Evolutionary conservation across 495 filamentous ascomycete genomes (phyloP), one percentile per base, ranked within the genome.

Genomic region (Xeromyces bisporus): DNA sequence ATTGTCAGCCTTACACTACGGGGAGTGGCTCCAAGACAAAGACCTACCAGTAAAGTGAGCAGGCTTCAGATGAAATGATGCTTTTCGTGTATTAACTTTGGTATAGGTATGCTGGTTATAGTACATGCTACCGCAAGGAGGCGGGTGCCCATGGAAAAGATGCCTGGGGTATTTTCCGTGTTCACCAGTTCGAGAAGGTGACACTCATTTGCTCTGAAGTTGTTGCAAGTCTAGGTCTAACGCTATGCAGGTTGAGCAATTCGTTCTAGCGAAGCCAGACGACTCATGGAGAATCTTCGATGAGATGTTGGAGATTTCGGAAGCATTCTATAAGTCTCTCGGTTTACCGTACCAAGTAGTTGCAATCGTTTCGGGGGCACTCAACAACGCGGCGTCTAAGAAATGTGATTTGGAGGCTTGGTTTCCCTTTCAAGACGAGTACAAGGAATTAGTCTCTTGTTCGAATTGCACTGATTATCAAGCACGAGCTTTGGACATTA

Each of bases 391-490:
- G 0, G 89, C 91, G 4, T 57, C 82, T 4, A 93, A 92, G 65
- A 97, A 97, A 50, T 91, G 77, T 48, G 89, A 97, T 44, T 69
- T 96, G 10, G 89, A 97, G 51, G 91, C 91, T 2, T 93, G 85
- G 81, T 96, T 96, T 57, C 91, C 86, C 14, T 85, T 82, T 68
- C 81, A 87, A 42, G 75, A 80, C 37, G 91, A 96, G 52, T 96
- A 93, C 68, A 97, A 96, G 58, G 85, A 93, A 53, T 67, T 94
- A 9, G 87, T 97, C 24, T 92, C 83, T 15, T 92, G 83, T 64
- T 85, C 78, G 34, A 94, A 93, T 56, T 94, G 86, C 63, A 89
- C 82, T 0, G 86, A 94, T 51, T 94, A 93, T 64, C 86, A 94
- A 59, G 75, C 80, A 18, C 64, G 86, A 28, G 83, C 77, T 32